Evolutionary conservation across 176 grass and related monocot species (phyloP), one percentile per base, ranked within the genome.

Genomic region (Bothriochloa decipiens): DNA sequence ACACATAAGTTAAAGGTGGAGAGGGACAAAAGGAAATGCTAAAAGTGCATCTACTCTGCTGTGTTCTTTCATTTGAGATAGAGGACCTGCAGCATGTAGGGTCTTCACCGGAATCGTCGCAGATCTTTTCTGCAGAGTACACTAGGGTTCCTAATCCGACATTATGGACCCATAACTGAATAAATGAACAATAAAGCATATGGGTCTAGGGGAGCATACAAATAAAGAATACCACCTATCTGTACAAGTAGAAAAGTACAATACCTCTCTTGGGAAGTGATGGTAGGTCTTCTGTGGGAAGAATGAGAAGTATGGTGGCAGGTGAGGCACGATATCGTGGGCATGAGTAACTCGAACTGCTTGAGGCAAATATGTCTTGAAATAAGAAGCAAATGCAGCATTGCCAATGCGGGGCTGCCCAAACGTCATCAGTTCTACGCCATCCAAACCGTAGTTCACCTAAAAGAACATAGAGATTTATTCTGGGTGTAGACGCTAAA

Each of bases 221-320:
- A 53, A 81, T 6, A 27, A 84, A 3, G 32, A 35, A 2, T 7
- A 29, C 1, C 35, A 70, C 47, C 4, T 53, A 61, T 4, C 12
- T 23, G 20, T 11, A 42, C 4, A 70, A 70, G 72, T 52, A 35
- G 63, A 18, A 4, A 15, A 52, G 23, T 46, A 35, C 63, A 65
- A 23, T 92, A 96, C 97, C 93, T 99, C 97, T 80, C 81, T 87
- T 69, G 97, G 86, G 70, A 99, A 96, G 84, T 96, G 97, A 82
- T 99, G 97, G 72, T 96, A 99, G 29, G 96, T 96, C 77, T 94
- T 99, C 55, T 94, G 77, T 0, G 91, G 89, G 39, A 99, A 99
- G 86, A 89, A 88, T 27, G 84, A 37, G 68, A 92, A 99, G 64
- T 94, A 96, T 15, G 96, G 96, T 61, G 96, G 96, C 45, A 99